Evolutionary conservation across 371 early-diverging fungal species (phyloP), one percentile per base, ranked within the genome.

Genomic region (Mucor saturninus): DNA sequence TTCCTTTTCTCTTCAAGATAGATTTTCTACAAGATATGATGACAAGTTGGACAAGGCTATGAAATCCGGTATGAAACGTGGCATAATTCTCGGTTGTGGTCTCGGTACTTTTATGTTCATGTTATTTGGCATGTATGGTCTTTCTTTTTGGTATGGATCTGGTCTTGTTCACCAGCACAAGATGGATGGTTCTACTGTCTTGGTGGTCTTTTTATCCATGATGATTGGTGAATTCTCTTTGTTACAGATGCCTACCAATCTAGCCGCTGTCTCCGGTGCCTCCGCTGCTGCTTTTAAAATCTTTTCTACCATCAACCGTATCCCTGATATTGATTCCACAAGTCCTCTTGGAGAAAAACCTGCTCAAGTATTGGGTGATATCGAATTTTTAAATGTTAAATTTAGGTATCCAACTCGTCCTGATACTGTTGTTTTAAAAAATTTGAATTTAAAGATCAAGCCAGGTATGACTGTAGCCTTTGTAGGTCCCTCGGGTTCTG

Each of bases 141-240:
- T 93, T 2, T 87, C 90, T 1, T 93, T 93, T 79, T 93, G 89
- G 88, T 93, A 88, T 59, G 94, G 94, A 46, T 63, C 86, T 35
- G 69, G 69, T 37, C 76, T 90, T 29, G 83, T 87, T 43, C 64
- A 73, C 30, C 61, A 83, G 0, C 78, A 77, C 29, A 50, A 72
- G 9, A 77, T 87, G 76, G 35, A 39, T 2, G 83, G 86, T 38
- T 81, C 77, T 1, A 56, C 73, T 11, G 86, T 91, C 7, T 61
- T 91, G 11, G 80, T 74, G 46, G 91, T 89, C 48, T 90, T 93
- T 65, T 80, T 90, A 58, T 71, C 86, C 26, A 80, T 89, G 72
- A 79, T 91, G 30, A 83, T 90, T 38, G 91, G 91, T 28, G 73
- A 77, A 8, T 77, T 75, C n/a, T 64, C 77, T 0, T 46, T 77